Percentiles rank a stretch among this genome's conserved stretches.
Evolutionary conservation across 164 flowering plant genomes (phyloP).

Genomic region (Magnolia kwangsiensis): DNA sequence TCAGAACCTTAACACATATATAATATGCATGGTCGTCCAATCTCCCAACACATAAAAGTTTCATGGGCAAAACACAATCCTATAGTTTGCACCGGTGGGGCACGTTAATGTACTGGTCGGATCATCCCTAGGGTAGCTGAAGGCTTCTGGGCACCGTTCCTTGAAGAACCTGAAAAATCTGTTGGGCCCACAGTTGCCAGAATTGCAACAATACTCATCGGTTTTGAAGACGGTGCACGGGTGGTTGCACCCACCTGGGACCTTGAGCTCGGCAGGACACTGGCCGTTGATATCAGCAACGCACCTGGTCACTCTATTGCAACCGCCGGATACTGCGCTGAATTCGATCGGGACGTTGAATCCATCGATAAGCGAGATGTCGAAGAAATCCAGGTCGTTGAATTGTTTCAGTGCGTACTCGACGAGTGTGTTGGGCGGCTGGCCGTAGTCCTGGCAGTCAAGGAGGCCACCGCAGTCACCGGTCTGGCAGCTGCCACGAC

Average conservation of each 20-base stretch:
- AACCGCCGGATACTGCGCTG: slow-evolving; percentile 14
- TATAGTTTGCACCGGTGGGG: slow-evolving; percentile 50
- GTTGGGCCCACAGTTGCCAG: slow-evolving; percentile 42
- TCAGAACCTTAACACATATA: no score
- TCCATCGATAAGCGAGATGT: slow-evolving; percentile 36
- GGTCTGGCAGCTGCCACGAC: slow-evolving; percentile 29
- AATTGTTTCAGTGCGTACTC: slow-evolving; percentile 27
- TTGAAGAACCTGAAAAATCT: slow-evolving; percentile 45
- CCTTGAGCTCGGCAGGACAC: slow-evolving; percentile 29
- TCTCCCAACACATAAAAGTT: no score
- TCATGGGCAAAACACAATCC: slow-evolving; percentile 47
- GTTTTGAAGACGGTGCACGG: slow-evolving; percentile 58
- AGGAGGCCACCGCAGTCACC: slow-evolving; percentile 28
- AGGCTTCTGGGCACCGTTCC: slow-evolving; percentile 45
- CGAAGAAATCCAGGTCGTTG: slow-evolving; percentile 27
- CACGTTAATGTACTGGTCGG: slow-evolving; percentile 44
- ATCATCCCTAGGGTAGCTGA: slow-evolving; percentile 55
- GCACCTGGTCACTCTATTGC: slow-evolving; percentile 13
- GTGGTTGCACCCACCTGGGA: slow-evolving; percentile 45
- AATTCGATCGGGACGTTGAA: slow-evolving; percentile 36
- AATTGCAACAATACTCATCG: slow-evolving; percentile 36
- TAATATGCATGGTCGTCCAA: no score
- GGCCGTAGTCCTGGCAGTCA: slow-evolving; percentile 24
- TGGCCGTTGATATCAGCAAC: slow-evolving; percentile 24
- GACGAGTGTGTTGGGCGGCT: slow-evolving; percentile 31